Conservation (phyloP, 192 early-diverging fungal genomes). For the Coemansia sp. region DNA sequence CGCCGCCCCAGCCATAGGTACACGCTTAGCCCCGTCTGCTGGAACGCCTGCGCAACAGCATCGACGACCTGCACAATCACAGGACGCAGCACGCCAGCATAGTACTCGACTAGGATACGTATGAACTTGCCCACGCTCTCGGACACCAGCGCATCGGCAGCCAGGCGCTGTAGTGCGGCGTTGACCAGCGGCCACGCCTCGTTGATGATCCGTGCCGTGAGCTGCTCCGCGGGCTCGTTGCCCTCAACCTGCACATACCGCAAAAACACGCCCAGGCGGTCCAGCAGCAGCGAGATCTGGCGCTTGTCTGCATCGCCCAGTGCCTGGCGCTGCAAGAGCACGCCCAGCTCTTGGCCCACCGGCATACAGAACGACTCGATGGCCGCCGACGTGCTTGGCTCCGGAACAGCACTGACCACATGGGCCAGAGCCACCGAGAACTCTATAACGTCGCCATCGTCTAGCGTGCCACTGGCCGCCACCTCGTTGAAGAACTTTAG, state of each 20-base stretch:
- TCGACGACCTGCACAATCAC: conserved; percentile 34
- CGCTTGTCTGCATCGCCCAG: conserved; percentile 4
- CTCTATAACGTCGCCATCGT: conserved; percentile 64
- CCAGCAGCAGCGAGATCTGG: conserved; percentile 22
- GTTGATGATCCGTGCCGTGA: conserved; percentile 20
- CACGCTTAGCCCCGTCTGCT: conserved; percentile 55
- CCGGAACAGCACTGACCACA: conserved; percentile 75
- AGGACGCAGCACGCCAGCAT: conserved; percentile 16
- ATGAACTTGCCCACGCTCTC: conserved; percentile 42
- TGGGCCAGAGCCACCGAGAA: conserved; percentile 87
- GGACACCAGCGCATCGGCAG: conserved; percentile 17
- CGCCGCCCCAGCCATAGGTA: conserved; percentile 79
- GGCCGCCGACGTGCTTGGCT: conserved; percentile 22
- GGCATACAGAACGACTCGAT: conserved; percentile 46
- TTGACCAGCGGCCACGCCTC: conserved; percentile 30
- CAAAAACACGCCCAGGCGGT: conserved; percentile 44
- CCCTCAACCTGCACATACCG: conserved; percentile 29
- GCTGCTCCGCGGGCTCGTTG: conserved; percentile 24
- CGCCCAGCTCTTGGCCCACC: conserved; percentile 27
- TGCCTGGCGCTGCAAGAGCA: conserved; percentile 24
- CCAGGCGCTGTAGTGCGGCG: conserved; percentile 20
- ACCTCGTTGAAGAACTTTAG: conserved; percentile 78
- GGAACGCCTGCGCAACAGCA: conserved; percentile 60
- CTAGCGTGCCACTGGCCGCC: conserved; percentile 53
- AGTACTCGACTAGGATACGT: conserved; percentile 32